These are phyloP conservation scores for Helotiales sp. DNA, from an alignment of 2,329 filamentous ascomycete genomes.

Conservation along the genomic window DNA sequence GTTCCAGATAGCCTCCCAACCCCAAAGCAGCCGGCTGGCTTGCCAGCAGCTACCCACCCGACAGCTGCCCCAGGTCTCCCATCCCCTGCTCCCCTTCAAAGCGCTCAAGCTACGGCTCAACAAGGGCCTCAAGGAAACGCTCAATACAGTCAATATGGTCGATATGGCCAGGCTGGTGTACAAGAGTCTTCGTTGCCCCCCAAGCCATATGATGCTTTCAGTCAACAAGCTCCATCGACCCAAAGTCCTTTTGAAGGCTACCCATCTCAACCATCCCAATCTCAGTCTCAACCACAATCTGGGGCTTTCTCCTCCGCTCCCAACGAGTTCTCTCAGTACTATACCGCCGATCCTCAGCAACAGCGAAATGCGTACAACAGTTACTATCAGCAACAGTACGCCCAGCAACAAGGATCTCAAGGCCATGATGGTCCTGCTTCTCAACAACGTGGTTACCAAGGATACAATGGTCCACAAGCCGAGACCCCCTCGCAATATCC, in stretches of 20 bases:
- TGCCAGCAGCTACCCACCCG: constrained; percentile 55
- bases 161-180: constrained; percentile 66
- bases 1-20: constrained; percentile 60
- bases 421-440: constrained; percentile 72
- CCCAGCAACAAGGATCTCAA: constrained; percentile 56
- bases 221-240: constrained; percentile 68
- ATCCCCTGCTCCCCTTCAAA: constrained; percentile 45
- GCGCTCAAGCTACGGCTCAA: constrained; percentile 45
- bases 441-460: constrained; percentile 78
- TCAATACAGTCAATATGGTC: constrained; percentile 68
- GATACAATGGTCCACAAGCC: constrained; percentile 70
- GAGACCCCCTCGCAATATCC: constrained; percentile 72
- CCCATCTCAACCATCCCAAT: constrained; percentile 63
- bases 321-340: constrained; percentile 84
- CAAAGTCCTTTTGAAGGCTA: constrained; percentile 67
- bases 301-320: constrained; percentile 75
- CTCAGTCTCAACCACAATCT: constrained; percentile 61
- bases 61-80: constrained; percentile 45
- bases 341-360: constrained; percentile 75
- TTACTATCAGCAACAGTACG: constrained; percentile 69
- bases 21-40: constrained; percentile 49
- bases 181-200: constrained; percentile 68
- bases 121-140: constrained; percentile 41
- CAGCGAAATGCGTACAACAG: constrained; percentile 76
- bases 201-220: constrained; percentile 89